Evolutionary conservation across 345 rosid genomes (phyloP).

Genomic region (Turritis glabra): DNA sequence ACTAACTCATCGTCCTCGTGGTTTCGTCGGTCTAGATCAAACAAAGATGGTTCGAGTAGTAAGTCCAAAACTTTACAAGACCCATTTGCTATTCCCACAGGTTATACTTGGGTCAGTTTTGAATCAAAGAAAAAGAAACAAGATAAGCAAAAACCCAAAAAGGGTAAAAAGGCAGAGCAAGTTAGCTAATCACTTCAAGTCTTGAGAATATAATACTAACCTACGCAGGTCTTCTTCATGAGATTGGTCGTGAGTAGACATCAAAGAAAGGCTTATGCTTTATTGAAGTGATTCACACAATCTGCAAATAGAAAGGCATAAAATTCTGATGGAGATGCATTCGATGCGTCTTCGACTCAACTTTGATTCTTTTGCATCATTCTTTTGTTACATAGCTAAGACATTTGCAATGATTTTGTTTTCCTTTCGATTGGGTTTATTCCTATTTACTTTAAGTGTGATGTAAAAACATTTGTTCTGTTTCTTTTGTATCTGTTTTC

Average conservation of each 20-base stretch:
- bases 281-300: background rate
- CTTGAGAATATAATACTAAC: constrained; percentile 34
- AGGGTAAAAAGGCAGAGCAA: constrained; percentile 55
- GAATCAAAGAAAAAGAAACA: constrained; percentile 89
- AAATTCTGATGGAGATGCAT: background rate
- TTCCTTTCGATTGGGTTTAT: too few species aligned
- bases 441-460: too few species aligned
- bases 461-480: constrained; percentile 5
- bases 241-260: background rate
- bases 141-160: constrained; percentile 76
- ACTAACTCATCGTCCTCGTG: constrained; percentile 75
- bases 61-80: constrained; percentile 65
- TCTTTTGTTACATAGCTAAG: constrained; percentile 26
- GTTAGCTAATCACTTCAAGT: constrained; percentile 32
- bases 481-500: background rate
- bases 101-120: constrained; percentile 75
- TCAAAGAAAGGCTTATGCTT: background rate
- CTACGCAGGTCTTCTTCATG: constrained; percentile 11
- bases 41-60: constrained; percentile 49
- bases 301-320: too few species aligned
- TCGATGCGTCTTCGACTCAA: too few species aligned
- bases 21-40: constrained; percentile 75
- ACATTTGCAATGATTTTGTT: background rate
- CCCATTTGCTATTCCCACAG: constrained; percentile 75
- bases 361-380: background rate